Evolutionary conservation across 352 stramenopile genomes (phyloP).

Genomic region (Thalassiosira mediterranea): DNA sequence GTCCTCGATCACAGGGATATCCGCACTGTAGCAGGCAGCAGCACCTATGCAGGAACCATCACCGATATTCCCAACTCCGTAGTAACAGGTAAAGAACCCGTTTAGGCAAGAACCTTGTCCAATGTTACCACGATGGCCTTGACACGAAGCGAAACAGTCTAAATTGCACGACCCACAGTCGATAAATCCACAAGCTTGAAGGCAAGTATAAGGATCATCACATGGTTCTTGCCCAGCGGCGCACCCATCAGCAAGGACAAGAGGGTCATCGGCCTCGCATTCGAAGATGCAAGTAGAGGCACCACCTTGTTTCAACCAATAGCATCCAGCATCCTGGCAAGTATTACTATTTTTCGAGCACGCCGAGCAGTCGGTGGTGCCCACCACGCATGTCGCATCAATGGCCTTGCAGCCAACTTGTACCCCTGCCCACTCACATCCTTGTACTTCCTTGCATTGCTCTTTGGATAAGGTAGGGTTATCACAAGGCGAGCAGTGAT

Average conservation of each 20-base stretch:
- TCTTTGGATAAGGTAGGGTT: no score
- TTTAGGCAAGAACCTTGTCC: not conserved
- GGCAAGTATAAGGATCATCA: not conserved
- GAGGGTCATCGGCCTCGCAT: no score
- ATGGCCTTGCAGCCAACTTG: not conserved
- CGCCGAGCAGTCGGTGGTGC: not conserved
- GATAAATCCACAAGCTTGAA: not conserved
- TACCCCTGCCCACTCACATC: not conserved
- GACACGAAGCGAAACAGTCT: not conserved
- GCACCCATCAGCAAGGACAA: not conserved
- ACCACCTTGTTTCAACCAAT: not conserved
- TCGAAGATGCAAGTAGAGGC: not conserved
- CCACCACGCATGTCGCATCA: not conserved
- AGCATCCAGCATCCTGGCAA: not conserved
- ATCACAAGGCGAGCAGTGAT: no score
- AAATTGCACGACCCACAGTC: not conserved
- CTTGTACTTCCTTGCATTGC: not conserved
- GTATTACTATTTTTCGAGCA: conserved; percentile 3
- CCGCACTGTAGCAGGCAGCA: not conserved
- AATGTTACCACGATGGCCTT: conserved; percentile 1
- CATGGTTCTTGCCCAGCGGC: not conserved
- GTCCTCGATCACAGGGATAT: not conserved
- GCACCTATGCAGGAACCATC: not conserved
- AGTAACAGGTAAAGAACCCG: not conserved
- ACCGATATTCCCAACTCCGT: conserved; percentile 1